Percentiles rank a stretch among this genome's conserved stretches.
These are phyloP conservation scores for Pascua sp. DNA, from an alignment of 1,284 basidiomycete genomes.

Conservation along the genomic window DNA sequence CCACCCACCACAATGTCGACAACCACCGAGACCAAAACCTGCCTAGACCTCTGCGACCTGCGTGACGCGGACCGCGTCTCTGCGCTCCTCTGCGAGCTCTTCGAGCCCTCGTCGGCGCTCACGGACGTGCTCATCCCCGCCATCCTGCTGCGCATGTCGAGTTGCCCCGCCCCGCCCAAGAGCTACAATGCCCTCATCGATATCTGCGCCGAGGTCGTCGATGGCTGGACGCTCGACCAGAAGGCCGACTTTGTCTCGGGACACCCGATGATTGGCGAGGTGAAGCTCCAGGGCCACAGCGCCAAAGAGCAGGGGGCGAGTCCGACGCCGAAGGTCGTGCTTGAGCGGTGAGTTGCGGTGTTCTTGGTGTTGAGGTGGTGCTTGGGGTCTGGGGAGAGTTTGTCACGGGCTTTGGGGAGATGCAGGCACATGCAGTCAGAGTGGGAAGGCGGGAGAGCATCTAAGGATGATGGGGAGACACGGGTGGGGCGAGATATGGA, in stretches of 20 bases:
- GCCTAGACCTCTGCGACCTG: too few relatives aligned
- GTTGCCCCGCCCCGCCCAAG: slow-evolving; percentile 19
- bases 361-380: not conserved
- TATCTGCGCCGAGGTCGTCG: slow-evolving; percentile 56
- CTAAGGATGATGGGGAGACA: too few relatives aligned
- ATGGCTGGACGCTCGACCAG: slow-evolving; percentile 58
- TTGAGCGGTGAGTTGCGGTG: slow-evolving; percentile 32
- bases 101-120: slow-evolving; percentile 34
- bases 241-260: slow-evolving; percentile 70
- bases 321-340: slow-evolving; percentile 35
- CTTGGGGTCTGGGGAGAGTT: too few relatives aligned
- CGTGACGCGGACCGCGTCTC: slow-evolving; percentile 11
- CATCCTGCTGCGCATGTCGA: slow-evolving; percentile 18
- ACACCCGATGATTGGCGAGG: slow-evolving; percentile 85
- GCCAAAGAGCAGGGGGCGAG: slow-evolving; percentile 66
- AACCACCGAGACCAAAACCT: too few relatives aligned
- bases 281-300: slow-evolving; percentile 64
- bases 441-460: too few relatives aligned
- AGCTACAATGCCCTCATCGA: slow-evolving; percentile 64
- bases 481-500: too few relatives aligned
- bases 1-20: too few relatives aligned
- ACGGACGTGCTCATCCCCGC: slow-evolving; percentile 28
- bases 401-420: too few relatives aligned
- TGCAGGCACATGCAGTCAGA: too few relatives aligned
- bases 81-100: slow-evolving; percentile 25